phyloP scores from a whole-genome alignment of 139 green algal genomes.

The Ulvella scutata region DNA sequence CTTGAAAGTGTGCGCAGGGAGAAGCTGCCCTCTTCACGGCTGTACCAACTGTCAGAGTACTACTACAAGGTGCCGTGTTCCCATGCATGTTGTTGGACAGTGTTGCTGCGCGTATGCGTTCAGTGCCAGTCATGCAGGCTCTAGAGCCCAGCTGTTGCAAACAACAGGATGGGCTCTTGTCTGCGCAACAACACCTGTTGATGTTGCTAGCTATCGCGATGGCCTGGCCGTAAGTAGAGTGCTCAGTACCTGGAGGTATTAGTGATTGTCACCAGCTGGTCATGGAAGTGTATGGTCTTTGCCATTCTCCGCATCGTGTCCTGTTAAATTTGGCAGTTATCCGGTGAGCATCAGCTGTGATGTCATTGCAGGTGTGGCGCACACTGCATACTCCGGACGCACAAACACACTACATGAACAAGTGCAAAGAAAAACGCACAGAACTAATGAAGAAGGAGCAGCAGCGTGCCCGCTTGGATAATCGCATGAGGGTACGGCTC shows the following conservation, averaged over 20 bases:
- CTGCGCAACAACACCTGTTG: background rate
- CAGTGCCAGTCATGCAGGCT: too few relatives aligned
- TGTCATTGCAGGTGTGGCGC: background rate
- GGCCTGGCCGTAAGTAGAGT: background rate
- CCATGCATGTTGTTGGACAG: background rate
- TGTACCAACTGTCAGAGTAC: background rate
- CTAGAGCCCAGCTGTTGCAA: background rate
- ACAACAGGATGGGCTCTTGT: background rate
- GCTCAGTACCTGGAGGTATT: background rate
- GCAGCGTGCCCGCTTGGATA: too few relatives aligned
- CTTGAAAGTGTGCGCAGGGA: background rate
- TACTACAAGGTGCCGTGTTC: background rate
- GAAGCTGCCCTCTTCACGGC: background rate
- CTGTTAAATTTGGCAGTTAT: background rate
- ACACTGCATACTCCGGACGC: background rate
- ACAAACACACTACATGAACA: background rate
- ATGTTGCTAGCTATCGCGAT: background rate
- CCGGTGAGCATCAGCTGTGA: background rate
- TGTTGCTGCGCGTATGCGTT: too few relatives aligned
- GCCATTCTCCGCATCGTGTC: background rate
- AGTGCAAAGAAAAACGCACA: background rate
- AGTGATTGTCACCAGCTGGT: background rate
- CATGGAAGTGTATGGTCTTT: background rate
- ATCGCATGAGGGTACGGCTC: too few relatives aligned
- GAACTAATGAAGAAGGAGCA: too few relatives aligned